These are phyloP conservation scores for Rhytidhysteron rufulum DNA, from an alignment of 2,329 filamentous ascomycete species.

Conservation along the genomic window DNA sequence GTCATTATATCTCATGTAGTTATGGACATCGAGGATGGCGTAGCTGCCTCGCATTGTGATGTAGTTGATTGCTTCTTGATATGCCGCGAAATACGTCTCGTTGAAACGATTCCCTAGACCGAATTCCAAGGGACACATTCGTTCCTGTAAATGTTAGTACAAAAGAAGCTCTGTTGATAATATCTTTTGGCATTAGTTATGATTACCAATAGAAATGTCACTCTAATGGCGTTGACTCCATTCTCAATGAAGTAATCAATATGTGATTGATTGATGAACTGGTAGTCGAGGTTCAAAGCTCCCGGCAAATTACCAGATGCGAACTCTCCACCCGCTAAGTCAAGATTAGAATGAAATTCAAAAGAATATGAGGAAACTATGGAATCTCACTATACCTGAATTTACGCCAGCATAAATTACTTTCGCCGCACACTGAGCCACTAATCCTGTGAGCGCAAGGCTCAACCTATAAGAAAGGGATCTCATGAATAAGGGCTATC, in stretches of 20 bases:
- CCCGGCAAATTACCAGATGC: constrained; percentile 42
- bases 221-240: constrained; percentile 38
- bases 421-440: background rate
- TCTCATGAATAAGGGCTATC: background rate
- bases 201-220: constrained; percentile 50
- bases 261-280: constrained; percentile 43
- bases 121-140: constrained; percentile 46
- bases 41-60: constrained; percentile 46
- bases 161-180: too few relatives aligned
- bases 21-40: constrained; percentile 50
- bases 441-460: background rate
- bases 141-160: too few relatives aligned
- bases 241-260: constrained; percentile 12
- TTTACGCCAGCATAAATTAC: background rate
- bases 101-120: constrained; percentile 49
- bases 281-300: constrained; percentile 48
- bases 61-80: constrained; percentile 48
- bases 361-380: background rate
- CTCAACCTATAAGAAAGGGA: background rate
- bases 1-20: constrained; percentile 53
- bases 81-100: constrained; percentile 48
- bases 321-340: background rate
- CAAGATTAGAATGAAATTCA: background rate
- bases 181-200: too few relatives aligned
- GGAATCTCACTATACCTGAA: background rate